Evolutionary conservation across 1,284 basidiomycete genomes (phyloP), one percentile per base, ranked within the genome.

Genomic region (Marasmius oreades): DNA sequence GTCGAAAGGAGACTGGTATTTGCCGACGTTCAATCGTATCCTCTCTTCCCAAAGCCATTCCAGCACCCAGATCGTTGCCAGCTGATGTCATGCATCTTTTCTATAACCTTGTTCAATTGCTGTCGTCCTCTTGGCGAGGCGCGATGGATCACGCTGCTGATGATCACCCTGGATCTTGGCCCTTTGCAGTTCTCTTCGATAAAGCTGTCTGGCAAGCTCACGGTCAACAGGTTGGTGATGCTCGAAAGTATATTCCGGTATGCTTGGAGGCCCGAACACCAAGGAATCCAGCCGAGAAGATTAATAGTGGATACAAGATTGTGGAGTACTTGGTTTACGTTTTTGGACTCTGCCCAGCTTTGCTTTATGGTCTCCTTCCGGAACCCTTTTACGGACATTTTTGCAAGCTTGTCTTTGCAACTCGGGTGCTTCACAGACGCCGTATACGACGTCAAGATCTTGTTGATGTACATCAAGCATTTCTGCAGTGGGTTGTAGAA

Each of bases 81-180:
- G 59, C 37, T 0, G 67, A 73, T 43, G 45, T 67, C 16, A 72
- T 73, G 70, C 71, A 73, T 53, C 57, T 0, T 31, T 60, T 0
- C 53, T 67, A 5, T 1, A 73, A 71, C 14, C 2, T 71, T 0
- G 39, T 62, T 0, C 64, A 72, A 10, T 62, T 73, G 0, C 8
- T 36, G 8, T 16, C 16, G 8, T 16, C 8, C 8, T 16, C 16
- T 36, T 36, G 34, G 34, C n/a, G n/a, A n/a, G n/a, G n/a, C n/a
- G n/a, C n/a, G n/a, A n/a, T n/a, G n/a, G n/a, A n/a, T n/a, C n/a
- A n/a, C n/a, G n/a, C n/a, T n/a, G n/a, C n/a, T n/a, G n/a, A n/a
- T n/a, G n/a, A n/a, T n/a, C n/a, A n/a, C n/a, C n/a, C n/a, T n/a
- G n/a, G n/a, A n/a, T n/a, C n/a, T n/a, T n/a, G n/a, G n/a, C n/a